A percentile compares a stretch with the other conserved stretches of the same genome.
phyloP scores from a whole-genome alignment of 2,329 filamentous ascomycete species.

The Ascochyta fabae region DNA sequence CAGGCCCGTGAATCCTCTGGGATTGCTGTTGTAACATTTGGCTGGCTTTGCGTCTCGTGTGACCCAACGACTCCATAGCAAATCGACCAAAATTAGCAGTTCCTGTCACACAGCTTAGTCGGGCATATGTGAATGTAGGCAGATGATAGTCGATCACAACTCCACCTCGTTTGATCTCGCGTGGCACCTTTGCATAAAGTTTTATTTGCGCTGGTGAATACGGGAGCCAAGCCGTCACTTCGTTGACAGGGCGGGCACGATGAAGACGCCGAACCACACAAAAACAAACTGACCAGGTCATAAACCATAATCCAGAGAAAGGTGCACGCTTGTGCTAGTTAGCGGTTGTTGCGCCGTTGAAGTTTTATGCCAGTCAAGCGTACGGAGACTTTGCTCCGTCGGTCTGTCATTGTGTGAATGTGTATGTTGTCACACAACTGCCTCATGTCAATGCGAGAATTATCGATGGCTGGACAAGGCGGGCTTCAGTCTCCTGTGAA shows the following conservation, averaged over 20 bases:
- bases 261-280: conserved; percentile 4
- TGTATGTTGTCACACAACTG: neutral
- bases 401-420: neutral
- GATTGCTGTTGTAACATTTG: conserved; percentile 10
- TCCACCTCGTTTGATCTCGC: neutral
- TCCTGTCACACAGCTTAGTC: conserved; percentile 1
- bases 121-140: too few species aligned
- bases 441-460: neutral
- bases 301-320: neutral
- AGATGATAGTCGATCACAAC: too few species aligned
- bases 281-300: neutral
- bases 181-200: neutral
- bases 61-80: neutral
- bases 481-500: neutral
- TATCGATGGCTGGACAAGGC: neutral
- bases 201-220: neutral
- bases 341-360: conserved; percentile 8
- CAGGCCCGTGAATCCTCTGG: conserved; percentile 10
- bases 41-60: conserved; percentile 13
- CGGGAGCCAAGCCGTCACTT: conserved; percentile 8
- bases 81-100: neutral
- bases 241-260: conserved; percentile 1
- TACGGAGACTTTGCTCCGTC: neutral
- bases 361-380: conserved; percentile 5
- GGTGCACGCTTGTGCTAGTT: conserved; percentile 1